Base-by-base conservation (phyloP, 1,284 basidiomycete genomes). In the Microstroma glucosiphilum region DNA sequence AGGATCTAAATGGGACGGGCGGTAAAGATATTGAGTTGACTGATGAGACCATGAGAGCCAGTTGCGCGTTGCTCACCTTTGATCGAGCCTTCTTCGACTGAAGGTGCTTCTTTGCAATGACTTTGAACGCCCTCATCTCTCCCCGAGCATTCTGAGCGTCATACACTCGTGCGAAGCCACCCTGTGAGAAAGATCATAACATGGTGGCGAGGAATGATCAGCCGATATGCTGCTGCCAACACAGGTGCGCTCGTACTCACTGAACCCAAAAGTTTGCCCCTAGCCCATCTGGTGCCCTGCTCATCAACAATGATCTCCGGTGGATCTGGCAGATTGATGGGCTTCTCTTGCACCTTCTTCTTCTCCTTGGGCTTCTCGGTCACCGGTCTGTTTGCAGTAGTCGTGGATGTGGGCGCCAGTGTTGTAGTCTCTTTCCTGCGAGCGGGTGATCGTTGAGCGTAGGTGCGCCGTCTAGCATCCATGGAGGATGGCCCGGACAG, bases 1-100 rank as follows among this genome's bases (percentile, higher is more conserved):
- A 94, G 96, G 64, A 97, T 86, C 92, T 89, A 67, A 8, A 8
- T 42, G 19, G 6, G 42, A n/a, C 6, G 17, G 19, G 58, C 17
- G 43, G 37, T 40, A 9, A 19, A 6, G 40, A 26, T 4, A 17
- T 6, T 25, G 26, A 57, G 13, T 37, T 21, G 8, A 12, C 40
- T 25, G 15, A 26, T 9, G 56, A 21, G 7, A 3, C 25, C 23
- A n/a, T 6, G n/a, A 15, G 43, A 12, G 43, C 17, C 12, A 3
- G 43, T 48, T 12, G 43, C 43, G 15, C 13, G 6, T 48, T 69
- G 59, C 75, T 79, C 43, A 70, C 64, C 66, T 81, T 81, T 13
- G 78, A 78, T 41, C 80, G 76, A n/a, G 78, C 79, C 59, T 79
- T 80, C 63, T 80, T 80, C 40, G 80, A 78, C 57, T 81, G 78